These are phyloP conservation scores for Penicillium rolfsii DNA, from an alignment of 2,329 filamentous ascomycete species.

Conservation along the genomic window DNA sequence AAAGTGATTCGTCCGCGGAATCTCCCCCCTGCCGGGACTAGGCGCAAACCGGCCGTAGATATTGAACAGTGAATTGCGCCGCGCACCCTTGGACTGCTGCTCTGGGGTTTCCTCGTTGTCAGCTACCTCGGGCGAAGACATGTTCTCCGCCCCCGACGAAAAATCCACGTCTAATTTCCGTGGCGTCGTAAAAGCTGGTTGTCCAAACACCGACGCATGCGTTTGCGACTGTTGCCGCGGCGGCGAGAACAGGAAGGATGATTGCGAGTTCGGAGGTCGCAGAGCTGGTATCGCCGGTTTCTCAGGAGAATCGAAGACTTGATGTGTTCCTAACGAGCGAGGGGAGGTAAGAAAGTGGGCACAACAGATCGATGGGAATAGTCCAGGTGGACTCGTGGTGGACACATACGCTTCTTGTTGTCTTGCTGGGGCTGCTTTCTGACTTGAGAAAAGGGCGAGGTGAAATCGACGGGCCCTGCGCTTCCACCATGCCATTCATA, in stretches of 20 bases:
- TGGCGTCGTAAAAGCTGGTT: constrained; percentile 54
- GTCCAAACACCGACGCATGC: constrained; percentile 41
- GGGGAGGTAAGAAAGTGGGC: neutral
- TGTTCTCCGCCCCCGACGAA: constrained; percentile 53
- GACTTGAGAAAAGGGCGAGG: constrained; percentile 54
- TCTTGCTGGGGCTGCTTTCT: constrained; percentile 42
- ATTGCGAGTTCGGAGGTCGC: constrained; percentile 54
- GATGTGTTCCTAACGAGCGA: constrained; percentile 41
- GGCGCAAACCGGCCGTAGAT: constrained; percentile 50
- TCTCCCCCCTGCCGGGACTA: constrained; percentile 67
- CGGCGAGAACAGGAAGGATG: constrained; percentile 54
- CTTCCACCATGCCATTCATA: constrained; percentile 50
- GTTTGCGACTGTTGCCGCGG: constrained; percentile 38
- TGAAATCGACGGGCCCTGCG: constrained; percentile 47
- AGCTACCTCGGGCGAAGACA: constrained; percentile 50
- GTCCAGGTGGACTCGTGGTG: neutral
- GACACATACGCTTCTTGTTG: constrained; percentile 49
- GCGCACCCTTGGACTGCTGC: constrained; percentile 37
- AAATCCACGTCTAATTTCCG: constrained; percentile 53
- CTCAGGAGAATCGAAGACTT: constrained; percentile 50
- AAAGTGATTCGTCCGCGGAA: constrained; percentile 55
- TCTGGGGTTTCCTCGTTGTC: constrained; percentile 56
- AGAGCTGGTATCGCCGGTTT: constrained; percentile 54
- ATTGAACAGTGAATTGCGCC: constrained; percentile 46
- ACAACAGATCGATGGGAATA: neutral